Conservation (phyloP, 1,284 basidiomycete species). For the Cryptococcus hybrid region DNA sequence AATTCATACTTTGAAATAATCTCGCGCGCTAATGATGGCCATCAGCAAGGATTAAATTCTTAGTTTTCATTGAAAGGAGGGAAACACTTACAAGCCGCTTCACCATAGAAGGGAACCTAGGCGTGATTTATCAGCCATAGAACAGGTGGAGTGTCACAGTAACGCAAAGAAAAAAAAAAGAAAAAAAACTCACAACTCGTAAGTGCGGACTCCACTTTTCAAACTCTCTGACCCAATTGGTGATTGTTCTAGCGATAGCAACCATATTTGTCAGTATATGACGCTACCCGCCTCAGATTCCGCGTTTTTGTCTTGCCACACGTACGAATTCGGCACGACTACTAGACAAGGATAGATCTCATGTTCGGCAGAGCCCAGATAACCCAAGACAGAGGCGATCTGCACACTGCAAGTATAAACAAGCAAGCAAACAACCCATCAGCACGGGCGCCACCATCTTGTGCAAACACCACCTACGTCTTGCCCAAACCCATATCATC, state of each 20-base stretch:
- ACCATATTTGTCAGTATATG: too few species aligned
- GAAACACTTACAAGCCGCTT: constrained; percentile 51
- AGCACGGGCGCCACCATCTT: not conserved
- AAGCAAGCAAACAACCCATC: not conserved
- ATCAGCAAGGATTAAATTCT: not conserved
- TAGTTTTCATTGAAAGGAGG: not conserved
- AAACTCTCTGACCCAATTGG: constrained; percentile 67
- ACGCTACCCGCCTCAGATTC: constrained; percentile 1
- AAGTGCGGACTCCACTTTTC: constrained; percentile 53
- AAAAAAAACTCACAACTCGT: not conserved
- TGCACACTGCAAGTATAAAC: constrained; percentile 64
- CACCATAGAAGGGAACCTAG: constrained; percentile 52
- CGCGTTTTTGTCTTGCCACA: constrained; percentile 45
- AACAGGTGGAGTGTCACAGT: not conserved
- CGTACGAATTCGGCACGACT: constrained; percentile 83
- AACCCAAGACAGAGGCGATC: constrained; percentile 80
- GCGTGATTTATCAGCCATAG: not conserved
- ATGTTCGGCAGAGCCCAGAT: constrained; percentile 60
- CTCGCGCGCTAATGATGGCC: constrained; percentile 59
- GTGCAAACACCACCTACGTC: constrained; percentile 28
- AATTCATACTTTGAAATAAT: constrained; percentile 82
- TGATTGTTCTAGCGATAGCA: constrained; percentile 32
- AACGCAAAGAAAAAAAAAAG: not conserved
- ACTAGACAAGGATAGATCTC: constrained; percentile 72
- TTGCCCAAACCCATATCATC: constrained; percentile 91